Evolutionary conservation across 495 filamentous ascomycete species (phyloP).

Genomic region (Annulohypoxylon nitens): DNA sequence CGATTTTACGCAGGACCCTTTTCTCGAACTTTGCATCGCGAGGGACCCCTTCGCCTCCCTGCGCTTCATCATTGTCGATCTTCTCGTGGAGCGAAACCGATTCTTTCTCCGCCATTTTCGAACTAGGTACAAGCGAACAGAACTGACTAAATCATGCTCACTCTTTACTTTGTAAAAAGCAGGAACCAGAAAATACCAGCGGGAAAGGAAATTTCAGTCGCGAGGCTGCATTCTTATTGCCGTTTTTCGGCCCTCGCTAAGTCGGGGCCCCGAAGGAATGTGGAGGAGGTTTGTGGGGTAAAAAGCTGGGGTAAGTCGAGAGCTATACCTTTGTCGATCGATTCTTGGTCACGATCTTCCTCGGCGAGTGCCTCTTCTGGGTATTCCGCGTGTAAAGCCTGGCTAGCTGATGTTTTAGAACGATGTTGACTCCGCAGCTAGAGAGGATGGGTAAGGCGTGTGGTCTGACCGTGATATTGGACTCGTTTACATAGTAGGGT

Average conservation of each 20-base stretch:
- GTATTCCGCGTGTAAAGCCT: constrained; percentile 19
- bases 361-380: constrained; percentile 18
- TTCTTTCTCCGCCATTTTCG: constrained; percentile 37
- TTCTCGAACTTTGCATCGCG: constrained; percentile 42
- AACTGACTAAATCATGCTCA: no score
- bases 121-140: neutral
- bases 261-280: constrained; percentile 12
- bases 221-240: constrained; percentile 4
- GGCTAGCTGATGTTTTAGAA: constrained; percentile 14
- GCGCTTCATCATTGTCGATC: constrained; percentile 14
- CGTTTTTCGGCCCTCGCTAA: constrained; percentile 14
- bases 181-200: neutral
- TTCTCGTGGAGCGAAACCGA: constrained; percentile 43
- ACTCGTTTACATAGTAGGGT: neutral
- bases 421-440: constrained; percentile 30
- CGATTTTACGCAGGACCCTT: constrained; percentile 70
- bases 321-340: neutral
- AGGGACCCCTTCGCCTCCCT: neutral
- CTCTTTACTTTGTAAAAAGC: no score
- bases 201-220: neutral
- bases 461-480: constrained; percentile 6
- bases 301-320: constrained; percentile 21
- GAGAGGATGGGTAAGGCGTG: neutral
- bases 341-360: constrained; percentile 19
- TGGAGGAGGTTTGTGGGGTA: constrained; percentile 24